Evolutionary conservation across 768 basidiomycete genomes (phyloP), one percentile per base, ranked within the genome.

Genomic region (Kwoniella bestiolae): DNA sequence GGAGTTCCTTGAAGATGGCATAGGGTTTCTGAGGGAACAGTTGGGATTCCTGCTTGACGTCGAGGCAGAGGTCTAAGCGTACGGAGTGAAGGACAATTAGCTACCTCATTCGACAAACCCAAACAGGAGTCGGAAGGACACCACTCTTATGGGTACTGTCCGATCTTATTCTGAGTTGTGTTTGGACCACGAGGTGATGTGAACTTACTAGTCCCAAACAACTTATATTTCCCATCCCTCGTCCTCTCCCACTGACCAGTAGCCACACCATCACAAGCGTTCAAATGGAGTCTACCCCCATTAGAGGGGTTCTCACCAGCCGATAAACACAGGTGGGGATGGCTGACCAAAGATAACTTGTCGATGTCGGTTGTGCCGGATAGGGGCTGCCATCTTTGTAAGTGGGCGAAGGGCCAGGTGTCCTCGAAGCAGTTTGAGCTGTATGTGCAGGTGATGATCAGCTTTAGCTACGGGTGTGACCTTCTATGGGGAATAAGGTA

Each of bases 381-480:
- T n/a, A 16, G 14, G 45, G 21, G 45, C n/a, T 46, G 45, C 45
- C 45, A 46, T 46, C 45, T 6, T 46, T 46, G 45, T 18, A 46
- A 18, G 18, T 46, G 45, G 18, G 45, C 21, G n/a, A 46, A 46
- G 6, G 14, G 45, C 45, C 45, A 46, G 21, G 5, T 23, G 21
- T 46, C 45, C 18, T 46, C 45, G 45, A 46, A 46, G 21, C 45
- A 46, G 21, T 46, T 46, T n/a, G 45, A 46, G 18, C 45, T 46
- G 18, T 6, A 5, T 18, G 5, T 18, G 18, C 12, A n/a, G 45
- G 21, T 46, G 5, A 5, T 18, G 7, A n/a, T 46, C 45, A 46
- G 45, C 45, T 46, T 18, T 18, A 46, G n/a, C 45, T 7, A 18
- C 21, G 18, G 7, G 6, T 18, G 45, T 5, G 5, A 7, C 6